phyloP scores from a whole-genome alignment of 2,329 filamentous ascomycete species.

The Colletotrichum simmondsii region DNA sequence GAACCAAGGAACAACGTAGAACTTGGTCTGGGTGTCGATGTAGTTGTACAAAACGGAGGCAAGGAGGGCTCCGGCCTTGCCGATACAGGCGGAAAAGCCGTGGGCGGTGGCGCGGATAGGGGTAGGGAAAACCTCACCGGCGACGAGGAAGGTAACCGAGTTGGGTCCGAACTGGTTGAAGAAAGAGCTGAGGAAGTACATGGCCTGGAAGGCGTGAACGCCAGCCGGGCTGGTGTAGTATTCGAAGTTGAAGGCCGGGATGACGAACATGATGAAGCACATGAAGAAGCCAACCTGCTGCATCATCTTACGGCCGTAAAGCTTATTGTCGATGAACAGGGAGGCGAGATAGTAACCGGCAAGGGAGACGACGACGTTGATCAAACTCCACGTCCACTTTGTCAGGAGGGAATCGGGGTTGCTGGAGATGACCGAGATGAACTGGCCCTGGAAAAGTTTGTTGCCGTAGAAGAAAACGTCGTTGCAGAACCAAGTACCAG shows the following conservation, averaged over 20 bases:
- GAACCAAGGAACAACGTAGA: slow-evolving; percentile 96
- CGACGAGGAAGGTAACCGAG: slow-evolving; percentile 94
- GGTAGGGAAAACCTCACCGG: slow-evolving; percentile 95
- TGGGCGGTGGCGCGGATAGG: slow-evolving; percentile 93
- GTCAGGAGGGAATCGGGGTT: slow-evolving; percentile 80
- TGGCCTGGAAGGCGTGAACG: slow-evolving; percentile 92
- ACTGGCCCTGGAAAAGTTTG: slow-evolving; percentile 95
- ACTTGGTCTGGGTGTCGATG: slow-evolving; percentile 85
- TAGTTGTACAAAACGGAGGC: slow-evolving; percentile 95
- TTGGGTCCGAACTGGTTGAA: slow-evolving; percentile 99
- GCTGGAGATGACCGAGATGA: slow-evolving; percentile 84
- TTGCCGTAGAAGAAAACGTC: slow-evolving; percentile 99
- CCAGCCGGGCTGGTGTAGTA: slow-evolving; percentile 80
- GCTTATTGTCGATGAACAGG: slow-evolving; percentile 92
- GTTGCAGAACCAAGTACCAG: slow-evolving; percentile 93
- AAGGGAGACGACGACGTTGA: slow-evolving; percentile 89
- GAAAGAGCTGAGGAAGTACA: slow-evolving; percentile 98
- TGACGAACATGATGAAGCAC: slow-evolving; percentile 92
- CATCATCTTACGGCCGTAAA: slow-evolving; percentile 97
- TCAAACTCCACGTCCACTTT: slow-evolving; percentile 90
- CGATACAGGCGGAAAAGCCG: slow-evolving; percentile 91
- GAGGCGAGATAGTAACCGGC: slow-evolving; percentile 91
- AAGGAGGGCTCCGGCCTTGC: slow-evolving; percentile 88
- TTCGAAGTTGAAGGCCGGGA: slow-evolving; percentile 88
- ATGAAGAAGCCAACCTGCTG: slow-evolving; percentile 93